Evolutionary conservation across 1,139 yeast species (phyloP).

Genomic region (Sugiyamaella grinbergsii): DNA sequence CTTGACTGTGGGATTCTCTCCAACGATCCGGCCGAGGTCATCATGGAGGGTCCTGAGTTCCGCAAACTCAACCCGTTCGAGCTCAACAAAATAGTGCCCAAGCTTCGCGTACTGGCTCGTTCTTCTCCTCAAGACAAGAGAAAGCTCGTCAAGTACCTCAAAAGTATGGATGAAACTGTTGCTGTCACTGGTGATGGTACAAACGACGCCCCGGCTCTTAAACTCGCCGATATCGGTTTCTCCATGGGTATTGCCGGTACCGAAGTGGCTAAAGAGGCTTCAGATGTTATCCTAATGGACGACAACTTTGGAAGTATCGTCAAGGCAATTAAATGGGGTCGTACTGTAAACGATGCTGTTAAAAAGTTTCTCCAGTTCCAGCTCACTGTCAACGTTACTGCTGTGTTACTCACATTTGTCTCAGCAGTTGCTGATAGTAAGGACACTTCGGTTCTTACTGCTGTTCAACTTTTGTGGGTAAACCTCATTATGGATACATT

Average conservation of each 20-base stretch:
- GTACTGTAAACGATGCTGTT: constrained; percentile 93
- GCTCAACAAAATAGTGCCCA: constrained; percentile 63
- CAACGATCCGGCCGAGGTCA: constrained; percentile 52
- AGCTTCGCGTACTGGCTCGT: constrained; percentile 82
- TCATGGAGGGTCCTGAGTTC: constrained; percentile 93
- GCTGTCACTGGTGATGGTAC: constrained; percentile 99
- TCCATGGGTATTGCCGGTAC: constrained; percentile 85
- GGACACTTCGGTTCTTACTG: constrained; percentile 86
- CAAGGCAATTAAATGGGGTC: constrained; percentile 98
- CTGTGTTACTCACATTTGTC: constrained; percentile 88
- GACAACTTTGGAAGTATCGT: constrained; percentile 95
- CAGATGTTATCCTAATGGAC: constrained; percentile 72
- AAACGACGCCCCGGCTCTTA: constrained; percentile 80
- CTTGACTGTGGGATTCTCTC: constrained; percentile 78
- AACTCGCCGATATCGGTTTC: constrained; percentile 81
- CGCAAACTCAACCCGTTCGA: constrained; percentile 64
- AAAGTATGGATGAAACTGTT: constrained; percentile 83
- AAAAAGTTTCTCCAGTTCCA: constrained; percentile 96
- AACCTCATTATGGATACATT: constrained; percentile 97
- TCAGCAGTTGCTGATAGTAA: constrained; percentile 84
- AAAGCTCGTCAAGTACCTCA: constrained; percentile 78
- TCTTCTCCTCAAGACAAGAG: constrained; percentile 96
- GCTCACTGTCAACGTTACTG: constrained; percentile 92
- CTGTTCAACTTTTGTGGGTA: constrained; percentile 97
- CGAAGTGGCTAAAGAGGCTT: constrained; percentile 80